Evolutionary conservation across 2,329 filamentous ascomycete species (phyloP), one percentile per base, ranked within the genome.

Genomic region (Colletotrichum tofieldiae): DNA sequence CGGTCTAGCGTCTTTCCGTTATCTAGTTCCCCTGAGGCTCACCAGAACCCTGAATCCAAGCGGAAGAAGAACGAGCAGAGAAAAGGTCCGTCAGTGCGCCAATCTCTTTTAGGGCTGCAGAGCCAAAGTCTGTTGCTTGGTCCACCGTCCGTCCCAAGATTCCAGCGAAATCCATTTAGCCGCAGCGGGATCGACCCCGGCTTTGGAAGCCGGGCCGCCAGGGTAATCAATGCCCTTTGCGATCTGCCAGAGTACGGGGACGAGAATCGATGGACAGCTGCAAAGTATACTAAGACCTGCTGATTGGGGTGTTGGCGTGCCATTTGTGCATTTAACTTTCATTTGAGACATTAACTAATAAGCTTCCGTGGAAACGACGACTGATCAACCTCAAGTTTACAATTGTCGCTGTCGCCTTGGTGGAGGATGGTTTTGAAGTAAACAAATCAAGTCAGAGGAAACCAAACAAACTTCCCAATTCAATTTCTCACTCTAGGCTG

Each of bases 391-490:
- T 20, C 45, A n/a, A 58, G 26, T 12, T 41, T 29, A n/a, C n/a
- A 49, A 6, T 5, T n/a, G 32, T 37, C 45, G n/a, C 39, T 11
- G 20, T 7, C 35, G 26, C 35, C 60, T 52, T n/a, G 45, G 29
- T 11, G 32, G 43, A 18, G 43, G 20, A 41, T 41, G 47, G 29
- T 5, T n/a, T 43, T 37, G 9, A 41, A 58, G 66, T 70, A 72
- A 72, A 72, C 65, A 72, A 55, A 59, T 35, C 43, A 20, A 39
- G 20, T 12, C 12, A 18, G n/a, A 55, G 41, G 29, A 51, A 58
- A 37, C 68, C 29, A 72, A 70, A 72, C 65, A 72, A 60, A 70
- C 65, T 72, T 49, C 59, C 65, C 14, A 65, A 60, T 59, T 32
- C 45, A 39, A 47, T 45, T 32, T 58, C 59, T 59, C 23, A 64